Evolutionary conservation across 2,329 filamentous ascomycete genomes (phyloP), one percentile per base, ranked within the genome.

Genomic region (Fusarium duplospermum): DNA sequence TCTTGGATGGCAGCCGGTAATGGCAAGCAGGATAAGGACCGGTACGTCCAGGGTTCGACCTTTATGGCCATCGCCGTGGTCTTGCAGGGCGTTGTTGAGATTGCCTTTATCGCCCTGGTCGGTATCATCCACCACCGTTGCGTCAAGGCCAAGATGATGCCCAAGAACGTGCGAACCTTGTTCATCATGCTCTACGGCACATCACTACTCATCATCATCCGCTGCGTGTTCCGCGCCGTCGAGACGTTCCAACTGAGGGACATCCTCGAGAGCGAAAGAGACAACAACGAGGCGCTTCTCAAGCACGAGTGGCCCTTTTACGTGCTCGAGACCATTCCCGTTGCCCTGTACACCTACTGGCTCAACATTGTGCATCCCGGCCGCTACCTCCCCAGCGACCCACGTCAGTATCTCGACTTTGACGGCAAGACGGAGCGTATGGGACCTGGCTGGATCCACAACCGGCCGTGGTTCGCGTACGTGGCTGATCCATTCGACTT

Each of bases 1-100:
- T 72, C 74, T 2, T 78, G 76, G 76, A 77, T 78, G 20, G 76
- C 76, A 16, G 73, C 75, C 10, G 76, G 69, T 0, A 73, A 75
- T 20, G 76, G 76, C 2, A 65, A 56, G 20, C 82, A 88, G 38
- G 89, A 92, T 72, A 85, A 85, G 63, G 89, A 89, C 0, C 79
- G 85, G 6, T 90, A 91, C 67, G 81, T 83, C 2, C 82, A 83
- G 0, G 90, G 90, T 0, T 91, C 92, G 68, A 83, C 86, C 0
- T 78, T 91, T 1, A 83, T 92, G 57, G 85, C 78, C 0, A 84
- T 86, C 24, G 86, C 88, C 29, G 86, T 92, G 13, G 77, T 83
- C 0, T 69, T 89, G 13, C 76, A 78, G 50, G 76, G 50, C 0
- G 31, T 67, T 6, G 71, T 78, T 7, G 76, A 78, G 29, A 9